Evolutionary conservation across 1,139 yeast species (phyloP).

Genomic region (Sugiyamaella novakii): DNA sequence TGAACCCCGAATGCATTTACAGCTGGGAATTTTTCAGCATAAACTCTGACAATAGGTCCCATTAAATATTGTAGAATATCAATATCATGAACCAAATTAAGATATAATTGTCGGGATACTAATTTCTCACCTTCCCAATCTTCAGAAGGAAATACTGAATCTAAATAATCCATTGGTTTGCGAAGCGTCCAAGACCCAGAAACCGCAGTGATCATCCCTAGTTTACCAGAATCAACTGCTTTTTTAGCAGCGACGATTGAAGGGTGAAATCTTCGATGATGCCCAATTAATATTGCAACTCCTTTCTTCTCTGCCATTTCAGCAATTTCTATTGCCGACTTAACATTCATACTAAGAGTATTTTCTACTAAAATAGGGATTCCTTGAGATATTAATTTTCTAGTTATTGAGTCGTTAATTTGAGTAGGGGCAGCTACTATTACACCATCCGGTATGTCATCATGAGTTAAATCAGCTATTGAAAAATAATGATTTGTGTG

Average conservation of each 20-base stretch:
- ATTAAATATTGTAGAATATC: constrained; percentile 12
- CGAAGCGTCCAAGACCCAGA: constrained; percentile 19
- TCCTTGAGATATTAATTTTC: constrained; percentile 8
- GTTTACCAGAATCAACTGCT: constrained; percentile 11
- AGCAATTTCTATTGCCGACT: constrained; percentile 6
- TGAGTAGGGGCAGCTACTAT: constrained; percentile 15
- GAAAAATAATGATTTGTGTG: constrained; percentile 9
- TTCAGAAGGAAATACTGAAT: constrained; percentile 13
- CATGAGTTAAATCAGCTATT: constrained; percentile 2
- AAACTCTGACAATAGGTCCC: constrained; percentile 13
- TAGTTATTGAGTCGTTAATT: constrained; percentile 3
- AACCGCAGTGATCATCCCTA: constrained; percentile 14
- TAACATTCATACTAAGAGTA: constrained; percentile 10
- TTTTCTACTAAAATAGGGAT: constrained; percentile 11
- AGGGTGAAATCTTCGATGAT: constrained; percentile 16
- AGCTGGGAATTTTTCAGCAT: constrained; percentile 12
- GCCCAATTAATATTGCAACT: constrained; percentile 8
- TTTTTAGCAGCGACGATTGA: constrained; percentile 15
- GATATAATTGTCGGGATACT: constrained; percentile 9
- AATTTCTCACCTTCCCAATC: constrained; percentile 15
- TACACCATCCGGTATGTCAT: constrained; percentile 5
- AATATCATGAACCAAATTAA: constrained; percentile 14
- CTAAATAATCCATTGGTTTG: constrained; percentile 16
- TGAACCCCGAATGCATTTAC: constrained; percentile 4
- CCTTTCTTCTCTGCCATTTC: constrained; percentile 9